phyloP scores from a whole-genome alignment of 495 filamentous ascomycete species.

The Parathielavia appendiculata region DNA sequence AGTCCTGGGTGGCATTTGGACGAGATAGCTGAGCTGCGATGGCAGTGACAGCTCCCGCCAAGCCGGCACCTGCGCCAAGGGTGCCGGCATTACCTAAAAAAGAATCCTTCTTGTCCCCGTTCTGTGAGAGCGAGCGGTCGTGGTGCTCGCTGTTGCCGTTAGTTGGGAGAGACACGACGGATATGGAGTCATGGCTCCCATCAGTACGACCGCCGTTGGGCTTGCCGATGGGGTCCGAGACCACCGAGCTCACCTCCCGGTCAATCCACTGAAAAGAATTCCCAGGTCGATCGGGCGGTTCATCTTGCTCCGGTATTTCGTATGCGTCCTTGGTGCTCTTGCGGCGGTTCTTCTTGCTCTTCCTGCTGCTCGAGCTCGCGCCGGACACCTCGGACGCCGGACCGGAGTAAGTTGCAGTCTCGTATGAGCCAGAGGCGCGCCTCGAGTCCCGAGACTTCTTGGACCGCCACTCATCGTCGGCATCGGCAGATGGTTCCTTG shows the following conservation, averaged over 20 bases:
- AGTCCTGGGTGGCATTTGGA: constrained; percentile 40
- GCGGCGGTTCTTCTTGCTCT: constrained; percentile 25
- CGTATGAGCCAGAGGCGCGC: constrained; percentile 25
- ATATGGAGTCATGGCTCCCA: constrained; percentile 38
- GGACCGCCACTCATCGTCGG: constrained; percentile 22
- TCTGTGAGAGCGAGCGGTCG: constrained; percentile 20
- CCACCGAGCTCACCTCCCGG: constrained; percentile 41
- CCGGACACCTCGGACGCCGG: constrained; percentile 30
- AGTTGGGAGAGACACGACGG: constrained; percentile 37
- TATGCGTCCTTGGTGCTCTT: constrained; percentile 33
- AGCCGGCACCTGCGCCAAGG: constrained; percentile 57
- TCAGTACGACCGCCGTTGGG: constrained; percentile 26
- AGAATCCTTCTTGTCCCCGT: constrained; percentile 43
- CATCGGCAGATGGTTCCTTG: constrained; percentile 6
- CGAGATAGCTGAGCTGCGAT: constrained; percentile 38
- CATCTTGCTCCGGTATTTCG: constrained; percentile 28
- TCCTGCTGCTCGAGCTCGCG: constrained; percentile 25
- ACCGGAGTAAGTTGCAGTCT: constrained; percentile 27
- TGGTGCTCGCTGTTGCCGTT: constrained; percentile 31
- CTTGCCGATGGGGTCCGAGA: constrained; percentile 35
- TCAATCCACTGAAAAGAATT: constrained; percentile 29
- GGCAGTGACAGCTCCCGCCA: constrained; percentile 41
- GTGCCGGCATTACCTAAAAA: constrained; percentile 61
- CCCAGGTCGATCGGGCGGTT: constrained; percentile 33
- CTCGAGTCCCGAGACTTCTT: constrained; percentile 31